phyloP scores from a whole-genome alignment of 2,329 filamentous ascomycete species.

The Simplicillium sp. region DNA sequence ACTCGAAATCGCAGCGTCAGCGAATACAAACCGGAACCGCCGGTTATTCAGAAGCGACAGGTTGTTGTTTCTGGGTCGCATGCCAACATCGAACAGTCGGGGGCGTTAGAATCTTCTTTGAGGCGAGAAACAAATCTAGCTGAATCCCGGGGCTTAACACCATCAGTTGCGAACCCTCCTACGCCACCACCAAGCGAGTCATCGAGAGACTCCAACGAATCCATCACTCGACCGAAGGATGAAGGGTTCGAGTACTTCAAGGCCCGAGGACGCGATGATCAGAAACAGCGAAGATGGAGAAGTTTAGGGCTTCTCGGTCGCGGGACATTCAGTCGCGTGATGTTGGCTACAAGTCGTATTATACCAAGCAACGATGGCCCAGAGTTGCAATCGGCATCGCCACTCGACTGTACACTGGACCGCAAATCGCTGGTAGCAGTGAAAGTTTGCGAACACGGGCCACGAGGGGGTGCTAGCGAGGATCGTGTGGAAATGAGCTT shows the following conservation, averaged over 20 bases:
- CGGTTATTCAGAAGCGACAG: constrained; percentile 60
- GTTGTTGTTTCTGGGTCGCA: constrained; percentile 62
- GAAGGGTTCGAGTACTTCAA: constrained; percentile 55
- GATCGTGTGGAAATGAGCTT: constrained; percentile 88
- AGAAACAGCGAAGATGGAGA: constrained; percentile 68
- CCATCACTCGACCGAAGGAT: constrained; percentile 30
- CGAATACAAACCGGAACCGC: constrained; percentile 71
- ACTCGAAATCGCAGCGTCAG: constrained; percentile 74
- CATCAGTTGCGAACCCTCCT: constrained; percentile 52
- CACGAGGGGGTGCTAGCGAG: constrained; percentile 85
- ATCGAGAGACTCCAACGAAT: constrained; percentile 34
- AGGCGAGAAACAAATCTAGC: constrained; percentile 76
- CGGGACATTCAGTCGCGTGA: constrained; percentile 91
- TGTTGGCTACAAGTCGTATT: constrained; percentile 76
- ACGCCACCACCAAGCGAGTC: constrained; percentile 78
- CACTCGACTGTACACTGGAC: constrained; percentile 27
- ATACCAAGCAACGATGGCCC: constrained; percentile 36
- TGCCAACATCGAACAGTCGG: constrained; percentile 24
- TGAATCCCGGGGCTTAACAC: constrained; percentile 62
- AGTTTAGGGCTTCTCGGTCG: constrained; percentile 75
- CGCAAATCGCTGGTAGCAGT: constrained; percentile 83
- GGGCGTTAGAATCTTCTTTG: constrained; percentile 37
- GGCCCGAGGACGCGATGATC: constrained; percentile 54
- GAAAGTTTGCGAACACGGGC: constrained; percentile 92
- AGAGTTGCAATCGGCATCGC: constrained; percentile 22